Base-by-base conservation (phyloP, 495 filamentous ascomycete species). In the Annulohypoxylon bovei region DNA sequence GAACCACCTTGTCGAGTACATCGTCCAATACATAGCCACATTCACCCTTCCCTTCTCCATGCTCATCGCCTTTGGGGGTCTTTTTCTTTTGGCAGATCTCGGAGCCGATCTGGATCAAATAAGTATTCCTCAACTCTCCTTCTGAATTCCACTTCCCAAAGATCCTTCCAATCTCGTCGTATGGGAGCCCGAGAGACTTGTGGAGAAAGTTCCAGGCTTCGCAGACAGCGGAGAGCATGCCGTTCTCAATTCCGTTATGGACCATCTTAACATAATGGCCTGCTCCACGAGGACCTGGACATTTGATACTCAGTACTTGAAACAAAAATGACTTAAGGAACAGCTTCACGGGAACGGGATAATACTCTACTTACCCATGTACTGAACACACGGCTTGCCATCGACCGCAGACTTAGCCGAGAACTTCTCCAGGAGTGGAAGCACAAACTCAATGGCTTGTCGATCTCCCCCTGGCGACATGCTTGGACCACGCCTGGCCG, bases 251-350 rank as follows among this genome's bases (percentile, higher is more conserved):
- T 4, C 90, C 90, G 72, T 93, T 92, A 71, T 93, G 91, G 0
- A 91, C 84, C 89, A 92, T 93, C 77, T 93, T 93, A 33, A 92
- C 89, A 70, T 88, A 92, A 75, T 93, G 88, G 1, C 90, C 90
- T 0, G 86, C 83, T 1, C 91, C 90, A 1, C 86, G 88, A 3
- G 85, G 86, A 0, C 90, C 66, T 58, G 40, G 4, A 12, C 18
- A 16, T 46, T 14, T 6, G 8, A 18, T 9, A 39, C 1, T 60
- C 54, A 61, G 27, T 40, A 16, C n/a, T 8, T 16, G 16, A 14
- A 50, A 28, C 1, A 11, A 25, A 47, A n/a, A 16, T n/a, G 28
- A 1, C 23, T 14, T 20, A 1, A 14, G 7, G 27, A 18, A 37
- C 6, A 52, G 23, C 14, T 25, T 30, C 8, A n/a, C 2, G 11